Percentiles rank a stretch among this genome's conserved stretches.
Evolutionary conservation across 2,329 filamentous ascomycete species (phyloP).

Genomic region (Aspergillus niger): DNA sequence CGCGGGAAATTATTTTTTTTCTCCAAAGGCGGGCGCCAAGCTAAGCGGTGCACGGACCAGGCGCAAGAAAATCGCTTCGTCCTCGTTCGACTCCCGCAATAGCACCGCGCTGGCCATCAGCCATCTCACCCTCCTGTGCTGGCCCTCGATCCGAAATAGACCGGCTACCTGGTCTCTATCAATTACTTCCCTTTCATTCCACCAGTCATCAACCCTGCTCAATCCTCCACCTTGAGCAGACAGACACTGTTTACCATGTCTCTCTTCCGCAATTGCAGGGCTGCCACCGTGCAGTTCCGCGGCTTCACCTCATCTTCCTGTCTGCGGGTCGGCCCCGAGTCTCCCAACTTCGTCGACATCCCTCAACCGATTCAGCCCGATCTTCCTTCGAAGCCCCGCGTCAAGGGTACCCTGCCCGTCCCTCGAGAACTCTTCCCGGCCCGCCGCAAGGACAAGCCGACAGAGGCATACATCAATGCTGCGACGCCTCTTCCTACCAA

Average conservation of each 20-base stretch:
- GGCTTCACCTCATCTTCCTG: constrained; percentile 41
- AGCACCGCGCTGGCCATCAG: constrained; percentile 25
- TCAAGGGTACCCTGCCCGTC: constrained; percentile 80
- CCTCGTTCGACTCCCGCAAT: constrained; percentile 28
- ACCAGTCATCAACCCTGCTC: neutral
- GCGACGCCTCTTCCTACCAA: constrained; percentile 59
- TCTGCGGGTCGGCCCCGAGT: constrained; percentile 65
- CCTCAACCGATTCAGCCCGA: constrained; percentile 74
- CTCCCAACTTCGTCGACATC: constrained; percentile 81
- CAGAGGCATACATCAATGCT: constrained; percentile 60
- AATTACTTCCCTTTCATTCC: neutral
- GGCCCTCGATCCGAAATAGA: constrained; percentile 8
- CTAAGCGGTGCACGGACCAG: constrained; percentile 40
- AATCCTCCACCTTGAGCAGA: neutral
- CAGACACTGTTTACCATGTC: constrained; percentile 32
- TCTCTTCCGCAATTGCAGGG: constrained; percentile 39
- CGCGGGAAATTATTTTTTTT: constrained; percentile 38
- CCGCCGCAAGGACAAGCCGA: constrained; percentile 62
- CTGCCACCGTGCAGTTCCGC: constrained; percentile 42
- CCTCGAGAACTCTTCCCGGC: constrained; percentile 77
- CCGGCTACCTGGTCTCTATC: neutral
- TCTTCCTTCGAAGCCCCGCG: constrained; percentile 47
- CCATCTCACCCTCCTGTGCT: constrained; percentile 15
- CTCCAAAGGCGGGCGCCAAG: constrained; percentile 34
- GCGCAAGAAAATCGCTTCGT: constrained; percentile 41